A percentile compares a stretch with the other conserved stretches of the same genome.
Evolutionary conservation across 2,329 filamentous ascomycete species (phyloP).

Genomic region (Zasmidium angulare): DNA sequence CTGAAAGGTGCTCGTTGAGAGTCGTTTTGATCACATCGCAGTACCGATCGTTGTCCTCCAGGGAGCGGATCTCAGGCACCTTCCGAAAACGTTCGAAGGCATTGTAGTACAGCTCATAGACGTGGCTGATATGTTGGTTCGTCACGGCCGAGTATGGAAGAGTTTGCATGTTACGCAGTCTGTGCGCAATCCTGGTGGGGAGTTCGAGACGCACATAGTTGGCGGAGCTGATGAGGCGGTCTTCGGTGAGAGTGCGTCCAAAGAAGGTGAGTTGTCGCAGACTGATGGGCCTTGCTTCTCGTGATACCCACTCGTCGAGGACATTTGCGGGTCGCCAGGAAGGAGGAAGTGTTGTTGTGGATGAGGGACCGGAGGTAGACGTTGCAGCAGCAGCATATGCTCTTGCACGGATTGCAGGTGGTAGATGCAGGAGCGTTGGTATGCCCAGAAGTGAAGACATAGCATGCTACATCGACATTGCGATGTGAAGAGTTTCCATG

Average conservation of each 20-base stretch:
- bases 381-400: conserved; percentile 18
- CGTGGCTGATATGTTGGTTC: conserved; percentile 90
- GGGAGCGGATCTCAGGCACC: conserved; percentile 75
- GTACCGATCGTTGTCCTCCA: conserved; percentile 86
- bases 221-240: conserved; percentile 84
- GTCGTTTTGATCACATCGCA: conserved; percentile 78
- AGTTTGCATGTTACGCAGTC: conserved; percentile 94
- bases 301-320: conserved; percentile 79
- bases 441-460: conserved; percentile 1
- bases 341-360: conserved; percentile 40
- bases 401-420: conserved; percentile 10
- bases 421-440: neutral
- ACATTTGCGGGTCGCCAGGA: conserved; percentile 60
- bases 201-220: conserved; percentile 97
- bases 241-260: conserved; percentile 86
- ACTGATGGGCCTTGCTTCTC: conserved; percentile 91
- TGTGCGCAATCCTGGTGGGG: conserved; percentile 84
- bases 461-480: neutral
- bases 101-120: conserved; percentile 94
- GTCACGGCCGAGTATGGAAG: conserved; percentile 93
- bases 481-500: neutral
- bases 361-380: conserved; percentile 1
- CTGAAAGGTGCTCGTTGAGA: conserved; percentile 82
- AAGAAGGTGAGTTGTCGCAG: conserved; percentile 96
- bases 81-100: conserved; percentile 92